Base-by-base conservation (phyloP, 805 yeast species). In the Danielozyma ontarioensis region DNA sequence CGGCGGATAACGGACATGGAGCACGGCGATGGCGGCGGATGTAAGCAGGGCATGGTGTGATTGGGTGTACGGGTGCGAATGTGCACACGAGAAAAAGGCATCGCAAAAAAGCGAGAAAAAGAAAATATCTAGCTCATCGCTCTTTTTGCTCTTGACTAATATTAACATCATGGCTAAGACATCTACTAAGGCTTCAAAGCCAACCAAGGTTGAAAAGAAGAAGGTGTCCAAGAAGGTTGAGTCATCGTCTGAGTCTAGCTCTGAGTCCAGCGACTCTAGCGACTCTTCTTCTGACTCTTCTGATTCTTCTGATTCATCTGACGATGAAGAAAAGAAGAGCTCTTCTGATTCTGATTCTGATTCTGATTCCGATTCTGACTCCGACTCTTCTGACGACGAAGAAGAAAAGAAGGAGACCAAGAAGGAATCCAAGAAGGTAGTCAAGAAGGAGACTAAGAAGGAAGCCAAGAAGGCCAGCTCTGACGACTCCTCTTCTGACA, bases 391-490 rank as follows among this genome's bases (percentile, higher is more conserved):
- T 18, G 34, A 34, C 24, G 45, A 55, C 17, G 55, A 36, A 33
- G 37, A 55, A 52, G 44, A 52, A 41, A 30, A 40, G 33, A 33
- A 57, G 54, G 47, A 57, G 54, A 41, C 48, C 36, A 34, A 46
- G 33, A 45, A 48, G 46, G 50, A 50, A 43, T 45, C 37, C 29
- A 32, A 39, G 32, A 47, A 50, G 40, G 41, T 44, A 33, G 36
- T 29, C 22, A 42, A 46, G 44, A 47, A 55, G 50, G 49, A 38
- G 17, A 26, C 18, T 26, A 29, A 48, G 51, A 27, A 14, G 37
- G 40, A 25, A 27, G 38, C 11, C 12, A 32, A 29, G 42, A 40
- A 32, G 36, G 34, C 23, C 36, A 40, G 42, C 7, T 27, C 29
- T 13, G 29, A 27, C 22, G 34, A 34, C 36, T 38, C 48, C 26